phyloP scores from a whole-genome alignment of 768 basidiomycete species.

The Boletus patriciae region DNA sequence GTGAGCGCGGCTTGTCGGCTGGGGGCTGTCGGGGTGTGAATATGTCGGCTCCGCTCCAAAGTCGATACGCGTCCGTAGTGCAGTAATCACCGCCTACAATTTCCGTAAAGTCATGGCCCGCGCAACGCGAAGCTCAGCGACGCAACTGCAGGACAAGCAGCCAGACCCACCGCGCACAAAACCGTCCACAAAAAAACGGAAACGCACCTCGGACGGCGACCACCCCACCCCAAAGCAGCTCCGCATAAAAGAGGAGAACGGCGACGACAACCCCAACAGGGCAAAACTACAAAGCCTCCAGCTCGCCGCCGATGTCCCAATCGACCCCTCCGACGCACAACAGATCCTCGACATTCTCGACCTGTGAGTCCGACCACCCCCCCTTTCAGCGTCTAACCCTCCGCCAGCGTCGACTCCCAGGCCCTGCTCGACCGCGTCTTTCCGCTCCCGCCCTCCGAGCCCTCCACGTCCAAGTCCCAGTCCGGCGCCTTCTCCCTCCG shows the following conservation, averaged over 20 bases:
- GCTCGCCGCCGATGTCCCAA: constrained; percentile 48
- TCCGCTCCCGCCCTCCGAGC: constrained; percentile 47
- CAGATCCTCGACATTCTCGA: constrained; percentile 62
- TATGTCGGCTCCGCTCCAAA: constrained; percentile 11
- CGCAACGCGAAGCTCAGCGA: constrained; percentile 64
- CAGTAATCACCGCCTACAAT: constrained; percentile 16
- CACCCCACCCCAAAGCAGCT: constrained; percentile 50
- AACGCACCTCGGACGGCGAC: constrained; percentile 50
- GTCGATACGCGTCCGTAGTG: constrained; percentile 13
- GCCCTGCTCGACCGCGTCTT: constrained; percentile 81
- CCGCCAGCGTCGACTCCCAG: constrained; percentile 62
- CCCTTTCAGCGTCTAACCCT: neutral
- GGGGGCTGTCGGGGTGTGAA: constrained; percentile 29
- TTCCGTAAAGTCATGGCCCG: constrained; percentile 58
- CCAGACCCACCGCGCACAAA: constrained; percentile 33
- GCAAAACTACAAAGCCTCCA: constrained; percentile 29
- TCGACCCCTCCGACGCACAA: constrained; percentile 45
- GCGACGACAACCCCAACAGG: constrained; percentile 21
- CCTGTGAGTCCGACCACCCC: constrained; percentile 38
- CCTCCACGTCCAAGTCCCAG: constrained; percentile 40
- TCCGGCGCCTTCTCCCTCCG: constrained; percentile 50
- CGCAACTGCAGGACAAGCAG: constrained; percentile 33
- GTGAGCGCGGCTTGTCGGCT: constrained; percentile 3
- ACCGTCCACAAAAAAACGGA: constrained; percentile 59
- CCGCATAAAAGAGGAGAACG: constrained; percentile 41